A percentile compares a stretch with the other conserved stretches of the same genome.
These are phyloP conservation scores for Solanum verrucosum DNA, from an alignment of 257 asterid species.

Conservation along the genomic window DNA sequence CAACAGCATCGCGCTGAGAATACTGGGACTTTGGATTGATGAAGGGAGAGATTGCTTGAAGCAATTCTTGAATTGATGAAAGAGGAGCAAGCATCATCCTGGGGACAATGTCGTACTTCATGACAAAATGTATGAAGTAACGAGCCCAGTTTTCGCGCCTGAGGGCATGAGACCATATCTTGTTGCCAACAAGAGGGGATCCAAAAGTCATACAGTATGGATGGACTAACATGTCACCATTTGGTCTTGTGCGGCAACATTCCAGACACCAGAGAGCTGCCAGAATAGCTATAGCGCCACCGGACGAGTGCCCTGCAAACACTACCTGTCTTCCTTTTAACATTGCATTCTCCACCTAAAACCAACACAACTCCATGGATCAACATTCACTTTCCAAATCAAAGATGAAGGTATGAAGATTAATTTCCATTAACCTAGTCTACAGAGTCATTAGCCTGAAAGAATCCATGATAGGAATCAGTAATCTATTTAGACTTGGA, in stretches of 20 bases:
- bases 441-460: not conserved
- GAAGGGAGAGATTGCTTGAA: conserved; percentile 34
- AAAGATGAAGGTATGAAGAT: not conserved
- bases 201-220: conserved; percentile 79
- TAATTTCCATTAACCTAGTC: not conserved
- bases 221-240: not conserved
- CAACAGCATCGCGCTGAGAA: conserved; percentile 11
- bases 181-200: conserved; percentile 55
- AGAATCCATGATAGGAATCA: not conserved
- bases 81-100: conserved; percentile 65
- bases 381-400: not conserved
- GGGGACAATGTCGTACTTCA: conserved; percentile 64
- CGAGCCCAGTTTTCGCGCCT: conserved; percentile 69
- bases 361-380: not conserved
- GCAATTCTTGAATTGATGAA: conserved; percentile 35
- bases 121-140: conserved; percentile 54
- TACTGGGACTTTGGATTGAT: conserved; percentile 35
- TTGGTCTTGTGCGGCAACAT: conserved; percentile 30
- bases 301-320: conserved; percentile 80
- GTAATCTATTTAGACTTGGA: not conserved
- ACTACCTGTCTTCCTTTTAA: conserved; percentile 53
- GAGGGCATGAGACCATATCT: conserved; percentile 66
- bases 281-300: conserved; percentile 63
- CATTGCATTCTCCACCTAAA: conserved; percentile 70
- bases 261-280: conserved; percentile 79